These are phyloP conservation scores for Aspergillus awamori DNA, from an alignment of 2,329 filamentous ascomycete genomes.

Conservation along the genomic window DNA sequence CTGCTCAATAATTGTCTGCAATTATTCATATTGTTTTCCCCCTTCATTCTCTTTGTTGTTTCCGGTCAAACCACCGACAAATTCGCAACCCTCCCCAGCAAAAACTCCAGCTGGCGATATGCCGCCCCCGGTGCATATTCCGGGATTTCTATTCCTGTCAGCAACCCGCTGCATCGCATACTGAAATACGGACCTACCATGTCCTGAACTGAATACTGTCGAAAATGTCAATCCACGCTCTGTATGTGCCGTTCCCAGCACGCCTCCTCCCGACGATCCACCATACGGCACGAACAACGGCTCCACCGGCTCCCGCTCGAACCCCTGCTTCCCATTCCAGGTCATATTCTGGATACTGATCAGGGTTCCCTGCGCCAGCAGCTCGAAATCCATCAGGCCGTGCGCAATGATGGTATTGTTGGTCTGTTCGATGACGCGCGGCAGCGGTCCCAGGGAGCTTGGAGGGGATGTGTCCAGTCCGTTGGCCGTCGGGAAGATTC, in stretches of 20 bases:
- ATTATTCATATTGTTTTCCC: not conserved
- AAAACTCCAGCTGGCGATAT: conserved; percentile 73
- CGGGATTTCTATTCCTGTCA: conserved; percentile 42
- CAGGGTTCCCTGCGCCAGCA: conserved; percentile 71
- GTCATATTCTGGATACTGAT: conserved; percentile 80
- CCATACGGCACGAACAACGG: conserved; percentile 63
- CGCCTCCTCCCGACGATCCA: conserved; percentile 59
- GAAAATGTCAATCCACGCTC: conserved; percentile 77
- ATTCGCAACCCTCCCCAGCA: conserved; percentile 66
- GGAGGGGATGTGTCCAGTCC: conserved; percentile 50
- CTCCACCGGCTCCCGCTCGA: conserved; percentile 61
- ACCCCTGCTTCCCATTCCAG: conserved; percentile 71
- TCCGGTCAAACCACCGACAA: conserved; percentile 8
- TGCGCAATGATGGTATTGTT: conserved; percentile 74
- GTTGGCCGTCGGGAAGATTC: conserved; percentile 45
- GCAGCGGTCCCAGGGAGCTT: conserved; percentile 51
- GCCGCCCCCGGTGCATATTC: conserved; percentile 71
- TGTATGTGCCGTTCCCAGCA: conserved; percentile 69
- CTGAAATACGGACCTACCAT: conserved; percentile 39
- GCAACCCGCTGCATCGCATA: too few species aligned
- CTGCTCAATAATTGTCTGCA: not conserved
- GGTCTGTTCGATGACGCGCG: conserved; percentile 71
- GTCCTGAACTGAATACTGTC: conserved; percentile 65
- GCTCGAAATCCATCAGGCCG: conserved; percentile 69
- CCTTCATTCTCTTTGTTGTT: not conserved